phyloP scores from a whole-genome alignment of 1,284 basidiomycete genomes.

The Rhizoctonia solani region DNA sequence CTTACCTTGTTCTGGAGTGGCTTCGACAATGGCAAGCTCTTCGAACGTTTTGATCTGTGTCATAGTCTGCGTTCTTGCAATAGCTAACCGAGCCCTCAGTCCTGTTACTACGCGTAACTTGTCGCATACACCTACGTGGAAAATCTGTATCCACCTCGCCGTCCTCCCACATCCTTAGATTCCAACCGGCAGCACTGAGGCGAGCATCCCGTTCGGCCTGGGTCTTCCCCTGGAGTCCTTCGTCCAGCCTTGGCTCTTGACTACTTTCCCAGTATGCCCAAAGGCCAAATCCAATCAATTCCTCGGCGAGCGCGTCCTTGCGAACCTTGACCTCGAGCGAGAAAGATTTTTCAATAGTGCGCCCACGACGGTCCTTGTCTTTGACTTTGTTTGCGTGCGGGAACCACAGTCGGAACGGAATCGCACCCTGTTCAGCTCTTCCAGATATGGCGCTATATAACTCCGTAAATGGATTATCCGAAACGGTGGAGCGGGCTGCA shows the following conservation, averaged over 20 bases:
- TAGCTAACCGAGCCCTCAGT: slow-evolving; percentile 58
- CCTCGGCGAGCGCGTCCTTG: slow-evolving; percentile 90
- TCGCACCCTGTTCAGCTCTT: slow-evolving; percentile 64
- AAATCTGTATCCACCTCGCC: slow-evolving; percentile 99
- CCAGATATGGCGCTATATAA: slow-evolving; percentile 81
- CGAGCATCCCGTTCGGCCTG: slow-evolving; percentile 47
- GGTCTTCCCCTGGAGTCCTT: slow-evolving; percentile 55
- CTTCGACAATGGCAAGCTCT: slow-evolving; percentile 83
- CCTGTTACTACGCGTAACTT: background rate
- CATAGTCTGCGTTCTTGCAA: slow-evolving; percentile 84
- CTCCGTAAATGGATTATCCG: slow-evolving; percentile 79
- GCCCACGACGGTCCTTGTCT: slow-evolving; percentile 40
- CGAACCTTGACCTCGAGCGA: slow-evolving; percentile 64
- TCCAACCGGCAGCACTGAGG: slow-evolving; percentile 85
- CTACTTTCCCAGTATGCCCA: slow-evolving; percentile 91
- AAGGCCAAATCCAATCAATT: slow-evolving; percentile 91
- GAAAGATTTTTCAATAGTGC: slow-evolving; percentile 29
- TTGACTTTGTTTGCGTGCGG: slow-evolving; percentile 63
- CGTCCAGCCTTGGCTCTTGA: slow-evolving; percentile 76
- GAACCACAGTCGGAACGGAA: slow-evolving; percentile 82
- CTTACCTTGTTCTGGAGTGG: slow-evolving; percentile 74
- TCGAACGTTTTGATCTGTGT: slow-evolving; percentile 84
- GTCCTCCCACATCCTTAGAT: slow-evolving; percentile 94
- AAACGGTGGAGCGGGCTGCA: slow-evolving; percentile 54
- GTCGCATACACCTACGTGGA: slow-evolving; percentile 61